Base-by-base conservation (phyloP, 1,284 basidiomycete genomes). In the Ustilago trichophora region DNA sequence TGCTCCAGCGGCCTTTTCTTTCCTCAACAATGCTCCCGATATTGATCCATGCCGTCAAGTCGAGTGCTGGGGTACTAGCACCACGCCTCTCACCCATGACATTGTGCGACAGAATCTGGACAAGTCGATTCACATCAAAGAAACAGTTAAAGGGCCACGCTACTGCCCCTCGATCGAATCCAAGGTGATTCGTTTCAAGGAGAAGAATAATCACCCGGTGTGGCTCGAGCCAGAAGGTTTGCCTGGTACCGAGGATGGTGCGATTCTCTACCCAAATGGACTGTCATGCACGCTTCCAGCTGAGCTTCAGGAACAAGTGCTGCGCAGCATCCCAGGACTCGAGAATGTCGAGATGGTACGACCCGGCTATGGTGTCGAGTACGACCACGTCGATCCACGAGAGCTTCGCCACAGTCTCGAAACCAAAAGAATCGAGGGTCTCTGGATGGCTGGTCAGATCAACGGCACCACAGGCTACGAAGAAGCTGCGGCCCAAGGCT, bases 151-250 rank as follows among this genome's bases (percentile, higher is more conserved):
- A 89, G 91, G 92, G 1, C 92, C 92, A 5, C 86, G 92, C 19
- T 94, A 94, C 81, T 95, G 92, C 71, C 92, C 92, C 2, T 93
- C 91, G 1, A 85, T 95, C 2, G 92, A 95, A 77, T 87, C 91
- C 15, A 95, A 95, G 78, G 87, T 94, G 8, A 84, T 88, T 26
- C 87, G 91, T 9, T 94, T 94, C 76, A 86, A 86, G 3, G 83
- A 90, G 54, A 92, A 91, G 80, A 81, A 84, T 5, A 38, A 29
- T 12, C 92, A 95, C 75, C 88, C 84, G 1, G 86, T 94, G 26
- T 94, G 92, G 92, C 84, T 95, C 5, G 92, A 95, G 76, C 92
- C 92, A 0, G 92, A 94, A 80, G 92, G 92, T 0, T 91, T 91
- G 60, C 90, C 91, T 63, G 91, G 91, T 6, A 88, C 90, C 88